These are phyloP conservation scores for Mycena alexandri DNA, from an alignment of 768 basidiomycete species.

Conservation along the genomic window DNA sequence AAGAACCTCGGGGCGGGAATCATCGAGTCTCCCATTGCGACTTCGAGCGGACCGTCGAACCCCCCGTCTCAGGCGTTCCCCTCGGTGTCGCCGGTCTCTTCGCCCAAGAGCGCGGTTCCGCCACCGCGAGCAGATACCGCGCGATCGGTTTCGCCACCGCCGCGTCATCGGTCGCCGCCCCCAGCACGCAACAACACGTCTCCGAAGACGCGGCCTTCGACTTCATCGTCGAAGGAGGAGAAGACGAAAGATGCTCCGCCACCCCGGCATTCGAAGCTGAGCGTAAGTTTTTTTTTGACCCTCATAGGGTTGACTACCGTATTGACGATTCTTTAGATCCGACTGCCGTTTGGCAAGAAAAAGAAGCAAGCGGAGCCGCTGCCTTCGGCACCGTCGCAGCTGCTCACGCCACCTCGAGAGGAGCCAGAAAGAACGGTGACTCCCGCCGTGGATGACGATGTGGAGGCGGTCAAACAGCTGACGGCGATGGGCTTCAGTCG, in stretches of 20 bases:
- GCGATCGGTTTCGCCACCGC: slow-evolving; percentile 51
- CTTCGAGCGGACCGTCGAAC: slow-evolving; percentile 40
- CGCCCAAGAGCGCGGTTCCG: slow-evolving; percentile 27
- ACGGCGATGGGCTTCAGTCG: slow-evolving; percentile 94
- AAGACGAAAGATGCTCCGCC: slow-evolving; percentile 67
- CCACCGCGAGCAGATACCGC: slow-evolving; percentile 42
- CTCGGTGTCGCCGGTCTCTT: slow-evolving; percentile 30
- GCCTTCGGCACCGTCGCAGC: slow-evolving; percentile 54
- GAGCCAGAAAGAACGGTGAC: slow-evolving; percentile 57
- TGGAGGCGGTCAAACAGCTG: slow-evolving; percentile 82
- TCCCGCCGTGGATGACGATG: slow-evolving; percentile 77
- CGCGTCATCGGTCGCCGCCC: slow-evolving; percentile 57
- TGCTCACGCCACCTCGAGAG: slow-evolving; percentile 59
- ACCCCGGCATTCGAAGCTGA: slow-evolving; percentile 78
- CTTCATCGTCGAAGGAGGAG: slow-evolving; percentile 72
- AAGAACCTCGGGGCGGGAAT: slow-evolving; percentile 57
- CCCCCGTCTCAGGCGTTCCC: slow-evolving; percentile 34
- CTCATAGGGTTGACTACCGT: background rate
- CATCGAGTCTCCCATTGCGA: slow-evolving; percentile 47
- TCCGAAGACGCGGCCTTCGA: slow-evolving; percentile 71
- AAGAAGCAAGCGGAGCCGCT: slow-evolving; percentile 70
- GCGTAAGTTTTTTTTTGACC: slow-evolving; percentile 63
- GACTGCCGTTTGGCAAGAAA: slow-evolving; percentile 82
- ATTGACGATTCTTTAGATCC: slow-evolving; percentile 59
- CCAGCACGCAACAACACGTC: slow-evolving; percentile 60